Evolutionary conservation across 345 rosid genomes (phyloP).

Genomic region (Citrus inodora): DNA sequence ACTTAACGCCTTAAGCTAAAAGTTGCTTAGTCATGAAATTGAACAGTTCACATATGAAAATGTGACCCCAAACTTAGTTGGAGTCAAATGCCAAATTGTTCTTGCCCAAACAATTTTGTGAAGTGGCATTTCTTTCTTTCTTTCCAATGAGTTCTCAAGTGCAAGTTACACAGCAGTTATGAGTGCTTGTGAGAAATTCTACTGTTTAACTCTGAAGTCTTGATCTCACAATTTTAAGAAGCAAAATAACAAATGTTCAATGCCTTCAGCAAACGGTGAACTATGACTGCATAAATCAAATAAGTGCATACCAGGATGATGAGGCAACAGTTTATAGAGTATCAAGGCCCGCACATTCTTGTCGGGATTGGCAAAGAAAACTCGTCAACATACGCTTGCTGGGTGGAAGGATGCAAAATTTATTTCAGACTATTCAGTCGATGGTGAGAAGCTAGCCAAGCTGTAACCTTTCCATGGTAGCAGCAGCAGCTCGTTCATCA

Average conservation of each 20-base stretch:
- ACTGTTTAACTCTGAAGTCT: neutral
- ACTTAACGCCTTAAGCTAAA: too few species aligned
- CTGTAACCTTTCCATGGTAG: neutral
- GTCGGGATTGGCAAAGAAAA: neutral
- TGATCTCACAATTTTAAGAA: neutral
- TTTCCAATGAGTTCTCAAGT: neutral
- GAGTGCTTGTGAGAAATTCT: neutral
- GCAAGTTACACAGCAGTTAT: neutral
- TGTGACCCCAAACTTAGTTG: neutral
- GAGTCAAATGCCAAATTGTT: neutral
- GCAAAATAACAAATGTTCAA: neutral
- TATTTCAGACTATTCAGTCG: neutral
- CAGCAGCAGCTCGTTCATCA: neutral
- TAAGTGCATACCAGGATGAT: neutral
- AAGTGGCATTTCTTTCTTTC: neutral
- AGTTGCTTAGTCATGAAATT: neutral
- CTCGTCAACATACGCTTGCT: neutral
- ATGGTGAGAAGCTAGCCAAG: neutral
- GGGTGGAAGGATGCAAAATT: neutral
- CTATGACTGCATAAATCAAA: neutral
- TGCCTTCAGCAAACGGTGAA: neutral
- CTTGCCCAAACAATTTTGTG: neutral
- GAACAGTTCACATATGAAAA: neutral
- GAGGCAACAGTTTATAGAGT: neutral
- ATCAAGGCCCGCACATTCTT: neutral